Percentiles rank a stretch among this genome's conserved stretches.
These are phyloP conservation scores for Hypoxylon sp. DNA, from an alignment of 2,329 filamentous ascomycete species.

Conservation along the genomic window DNA sequence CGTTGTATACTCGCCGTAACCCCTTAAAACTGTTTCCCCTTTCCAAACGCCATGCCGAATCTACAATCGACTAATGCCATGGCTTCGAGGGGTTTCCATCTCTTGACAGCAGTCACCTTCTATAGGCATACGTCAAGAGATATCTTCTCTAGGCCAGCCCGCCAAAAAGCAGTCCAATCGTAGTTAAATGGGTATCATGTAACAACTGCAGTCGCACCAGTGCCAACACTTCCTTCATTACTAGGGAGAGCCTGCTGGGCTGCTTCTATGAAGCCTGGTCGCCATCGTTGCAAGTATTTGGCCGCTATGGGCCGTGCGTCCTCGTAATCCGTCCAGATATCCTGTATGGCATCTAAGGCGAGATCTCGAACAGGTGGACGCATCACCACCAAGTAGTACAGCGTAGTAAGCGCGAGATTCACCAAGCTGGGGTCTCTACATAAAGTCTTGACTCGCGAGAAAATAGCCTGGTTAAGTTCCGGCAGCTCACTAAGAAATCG, in stretches of 20 bases:
- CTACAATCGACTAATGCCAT: slow-evolving; percentile 5
- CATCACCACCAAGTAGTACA: slow-evolving; percentile 78
- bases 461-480: slow-evolving; percentile 78
- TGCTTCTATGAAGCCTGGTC: slow-evolving; percentile 66
- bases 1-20: slow-evolving; percentile 7
- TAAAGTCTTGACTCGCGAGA: slow-evolving; percentile 78
- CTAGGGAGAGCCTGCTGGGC: slow-evolving; percentile 47
- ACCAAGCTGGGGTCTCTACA: slow-evolving; percentile 77
- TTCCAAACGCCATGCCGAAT: slow-evolving; percentile 15
- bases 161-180: slow-evolving; percentile 15
- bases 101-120: slow-evolving; percentile 1
- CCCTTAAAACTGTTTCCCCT: slow-evolving; percentile 1
- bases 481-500: slow-evolving; percentile 94
- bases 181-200: slow-evolving; percentile 46
- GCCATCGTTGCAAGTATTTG: slow-evolving; percentile 74
- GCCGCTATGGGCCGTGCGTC: slow-evolving; percentile 73
- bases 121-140: slow-evolving; percentile 5
- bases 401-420: slow-evolving; percentile 73
- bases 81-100: background rate
- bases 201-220: slow-evolving; percentile 42
- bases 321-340: slow-evolving; percentile 76
- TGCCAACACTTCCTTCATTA: slow-evolving; percentile 40
- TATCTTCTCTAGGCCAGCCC: background rate
- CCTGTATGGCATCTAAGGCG: slow-evolving; percentile 75
- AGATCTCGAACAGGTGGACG: slow-evolving; percentile 74